Evolutionary conservation across 2,329 filamentous ascomycete species (phyloP).

Genomic region (Ceratocystis ficicola): DNA sequence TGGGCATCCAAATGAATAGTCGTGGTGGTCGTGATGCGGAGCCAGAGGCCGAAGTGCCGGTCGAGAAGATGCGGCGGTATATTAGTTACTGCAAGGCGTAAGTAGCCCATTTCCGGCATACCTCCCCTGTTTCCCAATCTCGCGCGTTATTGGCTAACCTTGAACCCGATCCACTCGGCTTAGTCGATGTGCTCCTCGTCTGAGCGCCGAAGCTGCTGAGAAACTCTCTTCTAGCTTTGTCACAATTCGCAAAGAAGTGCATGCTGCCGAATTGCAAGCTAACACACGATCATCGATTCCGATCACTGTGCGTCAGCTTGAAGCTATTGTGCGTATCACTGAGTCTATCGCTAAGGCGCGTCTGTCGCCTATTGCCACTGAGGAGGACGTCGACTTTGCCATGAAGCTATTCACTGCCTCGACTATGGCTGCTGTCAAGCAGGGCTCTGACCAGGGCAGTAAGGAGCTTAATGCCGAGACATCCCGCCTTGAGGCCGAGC

Average conservation of each 20-base stretch:
- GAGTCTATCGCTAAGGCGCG: constrained; percentile 89
- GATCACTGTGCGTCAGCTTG: constrained; percentile 92
- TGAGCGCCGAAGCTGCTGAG: constrained; percentile 82
- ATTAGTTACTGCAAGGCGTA: constrained; percentile 94
- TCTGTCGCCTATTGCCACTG: constrained; percentile 73
- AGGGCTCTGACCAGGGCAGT: constrained; percentile 70
- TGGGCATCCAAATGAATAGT: constrained; percentile 91
- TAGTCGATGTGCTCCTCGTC: constrained; percentile 80
- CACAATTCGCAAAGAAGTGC: constrained; percentile 86
- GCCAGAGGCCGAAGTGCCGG: constrained; percentile 73
- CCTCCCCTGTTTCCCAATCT: constrained; percentile 24
- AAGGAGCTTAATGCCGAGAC: constrained; percentile 88
- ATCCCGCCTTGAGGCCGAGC: constrained; percentile 72
- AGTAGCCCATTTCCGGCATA: constrained; percentile 32
- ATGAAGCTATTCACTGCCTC: constrained; percentile 92
- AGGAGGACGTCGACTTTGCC: constrained; percentile 89
- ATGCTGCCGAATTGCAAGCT: constrained; percentile 77
- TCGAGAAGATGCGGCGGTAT: constrained; percentile 96
- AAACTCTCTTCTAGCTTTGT: constrained; percentile 97
- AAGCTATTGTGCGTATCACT: constrained; percentile 93
- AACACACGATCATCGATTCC: constrained; percentile 88
- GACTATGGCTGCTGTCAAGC: constrained; percentile 95
- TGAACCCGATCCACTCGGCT: no score
- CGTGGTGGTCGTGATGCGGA: constrained; percentile 64
- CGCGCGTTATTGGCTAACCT: no score